Evolutionary conservation across 2,329 filamentous ascomycete genomes (phyloP), one percentile per base, ranked within the genome.

Genomic region (Coniochaeta sp.): DNA sequence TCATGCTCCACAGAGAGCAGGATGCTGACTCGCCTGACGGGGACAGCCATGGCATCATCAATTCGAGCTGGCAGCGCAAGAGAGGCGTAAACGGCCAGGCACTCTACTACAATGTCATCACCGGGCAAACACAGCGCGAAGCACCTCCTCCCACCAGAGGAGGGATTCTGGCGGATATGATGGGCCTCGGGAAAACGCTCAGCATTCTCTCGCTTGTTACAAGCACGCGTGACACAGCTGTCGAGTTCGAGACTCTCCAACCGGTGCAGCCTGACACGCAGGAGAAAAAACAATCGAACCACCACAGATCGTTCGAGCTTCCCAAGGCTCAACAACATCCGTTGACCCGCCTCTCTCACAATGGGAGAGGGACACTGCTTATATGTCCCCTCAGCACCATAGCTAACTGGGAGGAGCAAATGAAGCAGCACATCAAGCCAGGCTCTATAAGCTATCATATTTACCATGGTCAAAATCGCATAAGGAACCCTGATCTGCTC

Each of bases 381-480:
- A 85, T 99, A 17, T 96, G 90, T 60, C 95, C 95, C 1, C 81
- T 97, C 2, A 96, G 91, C 68, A 95, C 93, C 0, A 87, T 98
- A 61, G 88, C 89, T 28, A 99, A 98, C 69, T 99, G 95, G 95
- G 89, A 93, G 67, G 87, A 92, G 65, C 95, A 99, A 73, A 90
- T 98, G 62, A 89, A 89, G 67, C 83, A 89, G 61, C 95, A 99
- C 72, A 79, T 96, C 54, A 80, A 82, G 57, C 79, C 83, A 0
- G 81, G 79, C 0, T 76, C 82, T 8, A 70, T 98, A 19, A 87
- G 78, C 1, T 91, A 86, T 68, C 91, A 95, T 70, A 84, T 95
- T 59, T 98, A 97, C 65, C 95, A 99, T 71, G 95, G 95, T 2
- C 79, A 85, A 0, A 88, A 86, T 65, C 85, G 95, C 7, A 87